These are phyloP conservation scores for Geotrichum europaeum DNA, from an alignment of 1,139 yeast species.

Conservation along the genomic window DNA sequence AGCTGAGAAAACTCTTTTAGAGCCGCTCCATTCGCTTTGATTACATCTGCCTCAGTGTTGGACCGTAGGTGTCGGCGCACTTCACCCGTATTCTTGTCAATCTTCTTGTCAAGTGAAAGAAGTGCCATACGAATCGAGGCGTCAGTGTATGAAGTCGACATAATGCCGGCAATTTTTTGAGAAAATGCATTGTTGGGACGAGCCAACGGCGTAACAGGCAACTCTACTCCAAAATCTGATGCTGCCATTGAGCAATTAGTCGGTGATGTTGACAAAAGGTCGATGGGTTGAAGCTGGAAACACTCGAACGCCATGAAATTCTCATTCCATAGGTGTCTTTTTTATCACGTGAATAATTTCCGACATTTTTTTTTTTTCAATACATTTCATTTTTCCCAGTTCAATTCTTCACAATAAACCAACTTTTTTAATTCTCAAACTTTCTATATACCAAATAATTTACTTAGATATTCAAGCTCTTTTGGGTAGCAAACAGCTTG, in stretches of 20 bases:
- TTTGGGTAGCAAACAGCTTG: conserved; percentile 54
- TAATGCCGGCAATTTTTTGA: conserved; percentile 30
- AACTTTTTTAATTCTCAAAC: not conserved
- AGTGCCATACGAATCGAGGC: conserved; percentile 34
- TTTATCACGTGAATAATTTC: not conserved
- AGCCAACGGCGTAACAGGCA: conserved; percentile 14
- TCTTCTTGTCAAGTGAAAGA: conserved; percentile 30
- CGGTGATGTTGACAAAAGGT: not conserved
- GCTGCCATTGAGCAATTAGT: not conserved
- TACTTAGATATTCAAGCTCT: conserved; percentile 36
- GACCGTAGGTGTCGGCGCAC: conserved; percentile 56
- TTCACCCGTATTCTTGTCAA: conserved; percentile 32
- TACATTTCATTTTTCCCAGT: not conserved
- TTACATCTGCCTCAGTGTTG: conserved; percentile 63
- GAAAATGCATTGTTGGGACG: conserved; percentile 28
- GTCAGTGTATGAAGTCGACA: conserved; percentile 37
- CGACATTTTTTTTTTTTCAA: not conserved
- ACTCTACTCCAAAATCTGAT: not conserved
- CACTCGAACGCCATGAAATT: not conserved
- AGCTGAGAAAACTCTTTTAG: conserved; percentile 54
- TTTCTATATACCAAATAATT: not conserved
- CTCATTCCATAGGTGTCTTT: not conserved
- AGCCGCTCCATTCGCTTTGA: conserved; percentile 52
- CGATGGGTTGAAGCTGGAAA: not conserved
- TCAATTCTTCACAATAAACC: not conserved